phyloP scores from a whole-genome alignment of 495 filamentous ascomycete species.

The Xylaria intraflava region DNA sequence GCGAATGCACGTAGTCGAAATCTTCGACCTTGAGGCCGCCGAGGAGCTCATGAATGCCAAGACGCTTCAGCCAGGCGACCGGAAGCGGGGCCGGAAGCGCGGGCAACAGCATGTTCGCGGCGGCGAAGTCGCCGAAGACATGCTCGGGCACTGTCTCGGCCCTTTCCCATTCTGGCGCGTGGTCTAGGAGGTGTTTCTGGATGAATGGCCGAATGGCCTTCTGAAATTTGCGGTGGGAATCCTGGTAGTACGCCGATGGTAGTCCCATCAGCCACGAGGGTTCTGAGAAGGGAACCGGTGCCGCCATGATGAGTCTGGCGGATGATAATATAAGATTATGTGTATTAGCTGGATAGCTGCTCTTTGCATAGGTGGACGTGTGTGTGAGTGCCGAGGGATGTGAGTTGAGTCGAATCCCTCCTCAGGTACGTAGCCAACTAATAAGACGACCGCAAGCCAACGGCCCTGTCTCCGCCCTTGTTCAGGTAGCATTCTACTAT shows the following conservation, averaged over 20 bases:
- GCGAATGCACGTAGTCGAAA: constrained; percentile 64
- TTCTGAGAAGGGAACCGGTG: constrained; percentile 59
- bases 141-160: constrained; percentile 53
- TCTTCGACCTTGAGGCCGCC: constrained; percentile 65
- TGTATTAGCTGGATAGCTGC: no score
- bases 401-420: no score
- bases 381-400: no score
- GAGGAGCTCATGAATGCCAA: constrained; percentile 58
- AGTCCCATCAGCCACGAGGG: constrained; percentile 64
- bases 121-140: constrained; percentile 55
- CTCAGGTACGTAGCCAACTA: no score
- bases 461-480: no score
- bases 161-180: constrained; percentile 62
- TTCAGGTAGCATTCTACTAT: no score
- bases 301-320: not conserved
- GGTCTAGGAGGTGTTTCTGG: constrained; percentile 49
- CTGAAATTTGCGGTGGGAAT: constrained; percentile 57
- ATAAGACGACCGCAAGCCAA: no score
- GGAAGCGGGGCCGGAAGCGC: constrained; percentile 61
- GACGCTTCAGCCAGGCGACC: constrained; percentile 55
- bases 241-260: constrained; percentile 62
- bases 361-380: no score
- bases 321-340: not conserved
- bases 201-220: constrained; percentile 60
- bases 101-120: constrained; percentile 57